Evolutionary conservation across 345 rosid species (phyloP).

Genomic region (Cochlearia excelsa): DNA sequence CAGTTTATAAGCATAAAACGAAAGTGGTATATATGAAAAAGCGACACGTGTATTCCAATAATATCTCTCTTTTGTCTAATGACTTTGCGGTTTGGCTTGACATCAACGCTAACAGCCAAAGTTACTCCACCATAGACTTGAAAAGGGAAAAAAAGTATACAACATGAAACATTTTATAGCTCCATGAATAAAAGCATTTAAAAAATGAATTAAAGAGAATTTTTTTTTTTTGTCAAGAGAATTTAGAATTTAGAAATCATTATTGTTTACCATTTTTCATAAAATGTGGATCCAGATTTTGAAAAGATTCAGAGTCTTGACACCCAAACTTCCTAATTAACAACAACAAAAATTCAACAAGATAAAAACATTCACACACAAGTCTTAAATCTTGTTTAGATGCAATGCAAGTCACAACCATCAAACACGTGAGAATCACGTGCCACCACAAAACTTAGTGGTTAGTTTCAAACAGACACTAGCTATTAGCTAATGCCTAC

Average conservation of each 20-base stretch:
- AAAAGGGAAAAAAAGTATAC: slow-evolving; percentile 21
- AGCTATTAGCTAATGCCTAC: not conserved
- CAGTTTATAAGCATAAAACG: no score
- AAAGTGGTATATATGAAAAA: slow-evolving; percentile 43
- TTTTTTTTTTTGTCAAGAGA: no score
- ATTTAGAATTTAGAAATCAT: slow-evolving; percentile 34
- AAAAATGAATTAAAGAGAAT: no score
- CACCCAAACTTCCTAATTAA: no score
- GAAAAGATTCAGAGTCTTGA: no score
- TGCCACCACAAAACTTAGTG: slow-evolving; percentile 22
- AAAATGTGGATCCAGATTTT: no score
- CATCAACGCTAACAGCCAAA: slow-evolving; percentile 87
- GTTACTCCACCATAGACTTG: slow-evolving; percentile 40
- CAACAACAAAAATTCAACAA: not conserved
- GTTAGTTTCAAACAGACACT: slow-evolving; percentile 16
- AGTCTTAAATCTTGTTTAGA: no score
- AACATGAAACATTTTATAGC: slow-evolving; percentile 7
- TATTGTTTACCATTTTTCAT: slow-evolving; percentile 23
- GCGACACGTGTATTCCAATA: slow-evolving; percentile 58
- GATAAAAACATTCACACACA: not conserved
- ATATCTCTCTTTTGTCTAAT: slow-evolving; percentile 29
- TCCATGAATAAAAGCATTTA: slow-evolving; percentile 1
- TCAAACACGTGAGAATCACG: slow-evolving; percentile 25
- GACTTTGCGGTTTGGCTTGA: slow-evolving; percentile 75
- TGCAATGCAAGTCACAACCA: slow-evolving; percentile 1